Base-by-base conservation (phyloP, 768 basidiomycete species). In the Trametes gibbosa region DNA sequence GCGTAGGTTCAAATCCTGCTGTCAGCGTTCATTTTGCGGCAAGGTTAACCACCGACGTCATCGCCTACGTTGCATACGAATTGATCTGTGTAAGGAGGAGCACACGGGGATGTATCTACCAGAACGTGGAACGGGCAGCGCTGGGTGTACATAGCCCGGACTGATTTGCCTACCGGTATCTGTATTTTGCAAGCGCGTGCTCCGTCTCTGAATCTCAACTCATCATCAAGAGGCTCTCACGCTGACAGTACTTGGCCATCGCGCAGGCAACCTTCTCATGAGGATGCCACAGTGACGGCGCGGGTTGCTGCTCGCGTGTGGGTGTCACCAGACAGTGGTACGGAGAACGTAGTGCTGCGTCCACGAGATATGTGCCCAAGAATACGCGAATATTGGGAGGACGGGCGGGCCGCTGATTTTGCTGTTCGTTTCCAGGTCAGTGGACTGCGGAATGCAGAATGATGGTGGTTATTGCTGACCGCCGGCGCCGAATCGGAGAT, bases 1-100 rank as follows among this genome's bases (percentile, higher is more conserved):
- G 86, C 87, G 86, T 86, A 89, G 86, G 87, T 89, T 89, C 87
- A 87, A 89, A 88, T 85, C 87, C 87, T 89, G 86, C 84, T 89
- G 83, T 84, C 84, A 87, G 86, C 87, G 87, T 78, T 78, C 67
- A 67, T 76, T 82, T 45, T 45, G 40, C 19, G 9, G 29, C n/a
- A n/a, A n/a, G n/a, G n/a, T n/a, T n/a, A n/a, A n/a, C n/a, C n/a
- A n/a, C n/a, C n/a, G n/a, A n/a, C n/a, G n/a, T n/a, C n/a, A n/a
- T n/a, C n/a, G n/a, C n/a, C n/a, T n/a, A n/a, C n/a, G n/a, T n/a
- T n/a, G n/a, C n/a, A n/a, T n/a, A n/a, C n/a, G n/a, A n/a, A n/a
- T n/a, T n/a, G n/a, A n/a, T n/a, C n/a, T n/a, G n/a, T n/a, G n/a
- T n/a, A n/a, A n/a, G n/a, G n/a, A n/a, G n/a, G n/a, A n/a, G n/a